phyloP scores from a whole-genome alignment of 1,284 basidiomycete genomes.

The Leccinum fuscescens region DNA sequence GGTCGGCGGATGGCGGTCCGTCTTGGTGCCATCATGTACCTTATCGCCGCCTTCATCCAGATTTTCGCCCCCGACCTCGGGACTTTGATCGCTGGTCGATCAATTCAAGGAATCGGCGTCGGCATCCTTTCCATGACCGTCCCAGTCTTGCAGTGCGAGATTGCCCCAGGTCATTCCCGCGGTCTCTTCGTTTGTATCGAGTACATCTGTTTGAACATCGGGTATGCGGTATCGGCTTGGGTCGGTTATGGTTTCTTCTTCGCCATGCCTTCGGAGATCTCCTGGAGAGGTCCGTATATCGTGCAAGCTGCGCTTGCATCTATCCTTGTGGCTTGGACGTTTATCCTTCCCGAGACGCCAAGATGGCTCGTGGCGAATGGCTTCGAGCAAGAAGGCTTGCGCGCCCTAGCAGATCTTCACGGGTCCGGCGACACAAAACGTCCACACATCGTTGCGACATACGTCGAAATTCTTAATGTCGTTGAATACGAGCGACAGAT shows the following conservation, averaged over 20 bases:
- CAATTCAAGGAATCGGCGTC: conserved; percentile 46
- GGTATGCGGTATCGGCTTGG: conserved; percentile 52
- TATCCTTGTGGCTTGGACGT: conserved; percentile 45
- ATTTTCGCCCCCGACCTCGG: conserved; percentile 44
- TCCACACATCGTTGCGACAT: conserved; percentile 39
- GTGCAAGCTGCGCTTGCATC: conserved; percentile 46
- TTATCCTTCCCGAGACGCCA: conserved; percentile 53
- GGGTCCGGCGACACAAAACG: conserved; percentile 42
- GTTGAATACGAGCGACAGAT: conserved; percentile 42
- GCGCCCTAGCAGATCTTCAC: conserved; percentile 49
- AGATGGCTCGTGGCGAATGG: conserved; percentile 54
- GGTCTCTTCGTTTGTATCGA: conserved; percentile 53
- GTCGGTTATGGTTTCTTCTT: conserved; percentile 54
- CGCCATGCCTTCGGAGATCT: conserved; percentile 45
- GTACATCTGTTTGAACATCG: conserved; percentile 50
- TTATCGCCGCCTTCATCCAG: conserved; percentile 48
- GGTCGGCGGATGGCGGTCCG: conserved; percentile 50
- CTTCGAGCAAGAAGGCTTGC: conserved; percentile 44
- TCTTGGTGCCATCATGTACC: conserved; percentile 47
- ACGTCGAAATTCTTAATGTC: conserved; percentile 41
- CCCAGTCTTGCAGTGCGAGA: conserved; percentile 53
- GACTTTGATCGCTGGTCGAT: conserved; percentile 44
- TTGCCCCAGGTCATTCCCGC: conserved; percentile 50
- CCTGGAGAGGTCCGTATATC: conserved; percentile 55
- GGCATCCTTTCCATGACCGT: conserved; percentile 56